Percentiles rank a stretch among this genome's conserved stretches.
Conservation (phyloP, 1,139 yeast species). For the Scheffersomyces lignicola region DNA sequence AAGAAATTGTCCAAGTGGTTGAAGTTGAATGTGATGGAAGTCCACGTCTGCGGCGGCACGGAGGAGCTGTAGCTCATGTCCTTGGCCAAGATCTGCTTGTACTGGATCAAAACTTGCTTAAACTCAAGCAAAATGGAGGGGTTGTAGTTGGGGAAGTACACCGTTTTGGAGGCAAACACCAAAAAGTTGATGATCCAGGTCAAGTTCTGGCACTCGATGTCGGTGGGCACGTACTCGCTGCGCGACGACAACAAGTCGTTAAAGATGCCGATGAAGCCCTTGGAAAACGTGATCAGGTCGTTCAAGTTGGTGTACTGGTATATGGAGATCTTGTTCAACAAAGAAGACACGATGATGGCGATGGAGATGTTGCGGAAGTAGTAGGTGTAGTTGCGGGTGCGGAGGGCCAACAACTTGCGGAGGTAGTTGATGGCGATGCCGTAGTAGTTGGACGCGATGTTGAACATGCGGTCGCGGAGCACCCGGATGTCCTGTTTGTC, state of each 20-base stretch:
- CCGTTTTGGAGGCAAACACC: conserved; percentile 22
- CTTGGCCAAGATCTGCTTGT: conserved; percentile 9
- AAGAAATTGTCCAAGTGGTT: conserved; percentile 14
- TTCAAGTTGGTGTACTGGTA: conserved; percentile 22
- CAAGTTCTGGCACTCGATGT: conserved; percentile 13
- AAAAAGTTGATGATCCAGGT: conserved; percentile 19
- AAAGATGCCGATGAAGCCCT: conserved; percentile 25
- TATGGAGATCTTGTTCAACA: conserved; percentile 26
- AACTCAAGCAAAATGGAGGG: conserved; percentile 21
- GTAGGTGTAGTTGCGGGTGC: no score
- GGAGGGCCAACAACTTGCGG: conserved; percentile 15
- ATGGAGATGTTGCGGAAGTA: conserved; percentile 18
- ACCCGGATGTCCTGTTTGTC: conserved; percentile 8
- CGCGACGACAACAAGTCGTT: conserved; percentile 16
- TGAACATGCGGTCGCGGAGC: conserved; percentile 14
- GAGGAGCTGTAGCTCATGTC: background rate
- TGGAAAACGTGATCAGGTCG: conserved; percentile 23
- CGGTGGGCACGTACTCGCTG: background rate
- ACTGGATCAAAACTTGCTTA: conserved; percentile 13
- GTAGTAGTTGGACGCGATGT: conserved; percentile 21
- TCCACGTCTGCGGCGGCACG: background rate
- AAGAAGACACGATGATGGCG: conserved; percentile 22
- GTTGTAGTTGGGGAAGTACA: conserved; percentile 23
- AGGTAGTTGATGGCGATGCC: conserved; percentile 20
- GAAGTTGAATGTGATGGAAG: conserved; percentile 13